Conservation (phyloP, 176 grass and related monocot genomes). For the Dendrocalamus sinicus region DNA sequence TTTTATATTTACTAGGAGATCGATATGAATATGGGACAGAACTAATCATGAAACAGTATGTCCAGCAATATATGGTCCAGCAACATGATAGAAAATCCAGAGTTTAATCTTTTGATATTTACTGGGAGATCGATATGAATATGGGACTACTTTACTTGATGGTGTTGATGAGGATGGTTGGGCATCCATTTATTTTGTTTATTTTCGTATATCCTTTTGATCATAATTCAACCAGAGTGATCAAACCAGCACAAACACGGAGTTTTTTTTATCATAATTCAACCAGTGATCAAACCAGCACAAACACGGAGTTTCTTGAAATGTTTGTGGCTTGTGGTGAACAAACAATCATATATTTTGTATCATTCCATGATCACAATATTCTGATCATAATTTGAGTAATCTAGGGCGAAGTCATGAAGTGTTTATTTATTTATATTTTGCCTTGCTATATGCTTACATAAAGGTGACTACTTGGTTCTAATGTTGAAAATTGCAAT, state of each 20-base stretch:
- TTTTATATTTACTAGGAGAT: conserved; percentile 6
- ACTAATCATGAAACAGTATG: background rate
- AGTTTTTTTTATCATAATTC: background rate
- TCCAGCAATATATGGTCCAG: background rate
- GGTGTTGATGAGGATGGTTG: background rate
- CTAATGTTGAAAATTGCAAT: conserved; percentile 35
- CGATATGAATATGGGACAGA: background rate
- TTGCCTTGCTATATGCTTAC: conserved; percentile 14
- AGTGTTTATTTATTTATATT: conserved; percentile 14
- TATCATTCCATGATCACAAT: background rate
- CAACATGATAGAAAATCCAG: background rate
- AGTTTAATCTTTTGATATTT: conserved; percentile 21
- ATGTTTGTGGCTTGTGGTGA: background rate
- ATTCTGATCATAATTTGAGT: background rate
- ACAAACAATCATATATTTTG: conserved; percentile 10
- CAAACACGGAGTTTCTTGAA: background rate
- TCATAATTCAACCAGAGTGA: background rate
- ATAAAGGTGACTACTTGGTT: conserved; percentile 25
- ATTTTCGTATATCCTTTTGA: background rate
- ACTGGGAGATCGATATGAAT: background rate
- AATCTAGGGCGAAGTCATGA: background rate
- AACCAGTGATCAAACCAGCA: background rate
- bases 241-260: background rate
- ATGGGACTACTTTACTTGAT: background rate
- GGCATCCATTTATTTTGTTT: background rate